phyloP scores from a whole-genome alignment of 805 yeast genomes.

The Kuraishia ogatae region DNA sequence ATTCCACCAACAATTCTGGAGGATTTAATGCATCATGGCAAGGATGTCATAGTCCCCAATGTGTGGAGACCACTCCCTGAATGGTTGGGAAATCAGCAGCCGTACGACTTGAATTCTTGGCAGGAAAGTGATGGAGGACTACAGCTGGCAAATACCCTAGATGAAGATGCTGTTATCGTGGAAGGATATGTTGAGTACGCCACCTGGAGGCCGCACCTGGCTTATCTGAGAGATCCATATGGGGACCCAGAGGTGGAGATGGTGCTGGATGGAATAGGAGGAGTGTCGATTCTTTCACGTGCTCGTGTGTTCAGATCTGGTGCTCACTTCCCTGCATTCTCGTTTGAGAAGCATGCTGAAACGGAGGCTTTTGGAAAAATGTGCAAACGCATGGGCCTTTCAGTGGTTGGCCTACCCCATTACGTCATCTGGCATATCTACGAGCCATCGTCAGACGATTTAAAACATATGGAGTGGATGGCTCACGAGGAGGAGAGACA shows the following conservation, averaged over 20 bases:
- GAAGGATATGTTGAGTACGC: slow-evolving; percentile 97
- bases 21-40: slow-evolving; percentile 86
- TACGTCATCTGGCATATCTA: slow-evolving; percentile 95
- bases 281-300: slow-evolving; percentile 85
- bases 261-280: slow-evolving; percentile 95
- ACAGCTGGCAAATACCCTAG: slow-evolving; percentile 64
- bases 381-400: slow-evolving; percentile 77
- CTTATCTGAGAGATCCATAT: slow-evolving; percentile 87
- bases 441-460: slow-evolving; percentile 91
- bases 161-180: slow-evolving; percentile 93
- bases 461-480: slow-evolving; percentile 79
- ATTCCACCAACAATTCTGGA: slow-evolving; percentile 79
- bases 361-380: slow-evolving; percentile 95
- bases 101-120: slow-evolving; percentile 82
- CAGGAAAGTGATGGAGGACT: slow-evolving; percentile 78
- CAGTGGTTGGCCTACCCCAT: slow-evolving; percentile 87
- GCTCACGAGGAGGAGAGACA: slow-evolving; percentile 68
- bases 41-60: slow-evolving; percentile 91
- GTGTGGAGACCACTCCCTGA: slow-evolving; percentile 88
- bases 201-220: slow-evolving; percentile 96
- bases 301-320: slow-evolving; percentile 84
- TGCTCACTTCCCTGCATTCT: slow-evolving; percentile 93
- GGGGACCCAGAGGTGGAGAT: slow-evolving; percentile 93
- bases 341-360: slow-evolving; percentile 94
- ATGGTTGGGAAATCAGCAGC: slow-evolving; percentile 79